Evolutionary conservation across 2,329 filamentous ascomycete genomes (phyloP).

Genomic region (Ceratocystis eucalypticola): DNA sequence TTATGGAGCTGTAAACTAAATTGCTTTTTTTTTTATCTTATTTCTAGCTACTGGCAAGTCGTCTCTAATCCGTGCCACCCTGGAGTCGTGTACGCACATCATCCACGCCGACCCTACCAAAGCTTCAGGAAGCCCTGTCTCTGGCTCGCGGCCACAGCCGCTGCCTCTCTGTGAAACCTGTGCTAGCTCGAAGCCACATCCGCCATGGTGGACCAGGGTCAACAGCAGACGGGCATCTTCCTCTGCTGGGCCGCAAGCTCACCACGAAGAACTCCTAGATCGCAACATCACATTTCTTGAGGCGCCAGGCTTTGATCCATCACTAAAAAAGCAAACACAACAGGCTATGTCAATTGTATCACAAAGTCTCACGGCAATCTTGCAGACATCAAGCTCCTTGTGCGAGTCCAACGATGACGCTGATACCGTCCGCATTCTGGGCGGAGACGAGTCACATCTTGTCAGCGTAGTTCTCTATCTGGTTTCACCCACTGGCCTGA

Average conservation of each 20-base stretch:
- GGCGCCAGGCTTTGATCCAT: slow-evolving; percentile 39
- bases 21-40: not conserved
- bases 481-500: slow-evolving; percentile 50
- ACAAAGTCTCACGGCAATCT: not conserved
- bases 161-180: slow-evolving; percentile 44
- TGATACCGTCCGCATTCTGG: slow-evolving; percentile 64
- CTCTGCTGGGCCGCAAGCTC: slow-evolving; percentile 30
- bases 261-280: slow-evolving; percentile 66
- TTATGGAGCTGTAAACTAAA: not conserved
- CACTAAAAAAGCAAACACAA: slow-evolving; percentile 24
- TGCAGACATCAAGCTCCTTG: not conserved
- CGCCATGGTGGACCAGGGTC: slow-evolving; percentile 81
- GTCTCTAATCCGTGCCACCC: slow-evolving; percentile 74
- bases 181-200: slow-evolving; percentile 72
- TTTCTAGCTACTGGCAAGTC: slow-evolving; percentile 68
- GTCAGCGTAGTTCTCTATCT: slow-evolving; percentile 81
- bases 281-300: slow-evolving; percentile 91
- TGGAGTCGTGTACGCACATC: slow-evolving; percentile 78
- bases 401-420: slow-evolving; percentile 21
- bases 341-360: not conserved
- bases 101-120: slow-evolving; percentile 68
- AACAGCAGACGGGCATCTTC: slow-evolving; percentile 33
- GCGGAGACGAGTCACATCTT: slow-evolving; percentile 67
- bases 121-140: slow-evolving; percentile 27
- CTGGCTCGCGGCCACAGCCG: slow-evolving; percentile 28